Evolutionary conservation across 2,329 filamentous ascomycete genomes (phyloP).

Genomic region (Trichoderma polysporum): DNA sequence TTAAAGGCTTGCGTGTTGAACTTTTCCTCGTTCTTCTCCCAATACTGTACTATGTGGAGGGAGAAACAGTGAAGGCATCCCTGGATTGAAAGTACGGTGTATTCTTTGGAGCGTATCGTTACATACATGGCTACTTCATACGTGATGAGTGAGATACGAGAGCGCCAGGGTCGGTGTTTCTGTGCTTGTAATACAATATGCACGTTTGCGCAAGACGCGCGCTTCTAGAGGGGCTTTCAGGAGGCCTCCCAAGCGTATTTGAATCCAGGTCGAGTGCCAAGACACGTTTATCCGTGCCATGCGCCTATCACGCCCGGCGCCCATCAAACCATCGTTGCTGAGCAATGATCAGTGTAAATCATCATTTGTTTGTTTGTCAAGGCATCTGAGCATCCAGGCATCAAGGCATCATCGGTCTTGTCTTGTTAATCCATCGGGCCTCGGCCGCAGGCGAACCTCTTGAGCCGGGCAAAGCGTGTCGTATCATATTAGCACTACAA

Average conservation of each 20-base stretch:
- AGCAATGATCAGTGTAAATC: neutral
- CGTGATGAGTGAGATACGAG: too few relatives aligned
- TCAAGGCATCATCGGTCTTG: too few relatives aligned
- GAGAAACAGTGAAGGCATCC: neutral
- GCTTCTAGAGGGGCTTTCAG: neutral
- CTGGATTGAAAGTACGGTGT: neutral
- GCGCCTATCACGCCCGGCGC: neutral
- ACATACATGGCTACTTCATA: neutral
- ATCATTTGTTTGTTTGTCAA: neutral
- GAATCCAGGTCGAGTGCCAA: neutral
- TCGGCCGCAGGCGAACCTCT: too few relatives aligned
- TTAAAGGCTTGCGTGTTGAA: too few relatives aligned
- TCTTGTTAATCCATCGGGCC: too few relatives aligned
- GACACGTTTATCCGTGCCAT: neutral
- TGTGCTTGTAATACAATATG: neutral
- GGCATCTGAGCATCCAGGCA: neutral
- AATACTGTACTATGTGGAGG: too few relatives aligned
- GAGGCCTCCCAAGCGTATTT: constrained; percentile 13
- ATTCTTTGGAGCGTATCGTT: neutral
- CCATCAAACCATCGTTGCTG: neutral
- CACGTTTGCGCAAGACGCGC: neutral
- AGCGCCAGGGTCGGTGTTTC: neutral
- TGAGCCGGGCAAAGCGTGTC: too few relatives aligned
- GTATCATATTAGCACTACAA: too few relatives aligned
- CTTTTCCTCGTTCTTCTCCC: too few relatives aligned